These are phyloP conservation scores for Ustulina deusta DNA, from an alignment of 2,329 filamentous ascomycete genomes.

Conservation along the genomic window DNA sequence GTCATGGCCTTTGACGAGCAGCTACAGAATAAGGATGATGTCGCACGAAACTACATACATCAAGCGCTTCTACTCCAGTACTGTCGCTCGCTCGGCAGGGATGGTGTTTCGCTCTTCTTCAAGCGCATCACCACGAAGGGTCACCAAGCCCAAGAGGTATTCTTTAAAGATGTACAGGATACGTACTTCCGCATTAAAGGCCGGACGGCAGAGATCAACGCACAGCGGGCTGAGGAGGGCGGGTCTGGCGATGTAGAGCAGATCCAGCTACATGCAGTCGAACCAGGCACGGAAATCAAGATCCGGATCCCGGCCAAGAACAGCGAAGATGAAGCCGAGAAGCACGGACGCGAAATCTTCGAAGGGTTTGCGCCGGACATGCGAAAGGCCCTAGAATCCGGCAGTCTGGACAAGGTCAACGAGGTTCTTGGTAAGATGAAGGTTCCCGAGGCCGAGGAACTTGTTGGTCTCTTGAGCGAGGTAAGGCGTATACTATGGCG, in stretches of 20 bases:
- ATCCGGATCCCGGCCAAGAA: slow-evolving; percentile 81
- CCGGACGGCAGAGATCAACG: slow-evolving; percentile 77
- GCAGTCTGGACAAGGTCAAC: slow-evolving; percentile 89
- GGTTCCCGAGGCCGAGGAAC: slow-evolving; percentile 86
- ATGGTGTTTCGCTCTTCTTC: slow-evolving; percentile 94
- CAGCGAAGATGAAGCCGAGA: slow-evolving; percentile 73
- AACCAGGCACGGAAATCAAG: slow-evolving; percentile 90
- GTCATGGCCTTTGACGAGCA: slow-evolving; percentile 92
- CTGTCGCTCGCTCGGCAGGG: slow-evolving; percentile 87
- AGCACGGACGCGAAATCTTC: slow-evolving; percentile 79
- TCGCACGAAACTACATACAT: slow-evolving; percentile 88
- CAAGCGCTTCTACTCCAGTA: slow-evolving; percentile 94
- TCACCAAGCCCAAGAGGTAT: slow-evolving; percentile 91
- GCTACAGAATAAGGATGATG: slow-evolving; percentile 79
- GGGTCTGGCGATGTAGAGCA: slow-evolving; percentile 80
- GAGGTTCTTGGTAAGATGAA: slow-evolving; percentile 89
- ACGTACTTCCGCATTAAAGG: slow-evolving; percentile 86
- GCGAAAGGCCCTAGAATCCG: slow-evolving; percentile 84
- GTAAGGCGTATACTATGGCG: slow-evolving; percentile 54
- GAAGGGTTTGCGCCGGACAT: slow-evolving; percentile 86
- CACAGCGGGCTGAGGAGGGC: slow-evolving; percentile 63
- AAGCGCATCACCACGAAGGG: slow-evolving; percentile 90
- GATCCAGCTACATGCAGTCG: slow-evolving; percentile 96
- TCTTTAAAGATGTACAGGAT: slow-evolving; percentile 90
- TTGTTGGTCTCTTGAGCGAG: slow-evolving; percentile 83